Evolutionary conservation across 2,329 filamentous ascomycete species (phyloP).

Genomic region (Penicillium fuscoglaucum): DNA sequence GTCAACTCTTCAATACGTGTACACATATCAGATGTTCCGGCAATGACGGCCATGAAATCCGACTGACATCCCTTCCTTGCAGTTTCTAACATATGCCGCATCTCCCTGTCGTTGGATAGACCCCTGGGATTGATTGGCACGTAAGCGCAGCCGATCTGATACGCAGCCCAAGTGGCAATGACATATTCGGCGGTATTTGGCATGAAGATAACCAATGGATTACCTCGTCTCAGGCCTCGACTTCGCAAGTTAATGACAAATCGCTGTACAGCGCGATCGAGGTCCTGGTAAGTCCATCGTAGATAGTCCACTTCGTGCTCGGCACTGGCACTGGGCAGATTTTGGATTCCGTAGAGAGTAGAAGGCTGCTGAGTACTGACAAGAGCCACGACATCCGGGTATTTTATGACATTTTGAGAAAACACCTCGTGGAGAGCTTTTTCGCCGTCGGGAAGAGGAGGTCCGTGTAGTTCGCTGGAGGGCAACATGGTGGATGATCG

Average conservation of each 20-base stretch:
- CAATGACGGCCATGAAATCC: background rate
- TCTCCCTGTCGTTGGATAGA: slow-evolving; percentile 9
- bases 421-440: background rate
- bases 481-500: background rate
- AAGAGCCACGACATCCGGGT: slow-evolving; percentile 1
- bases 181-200: slow-evolving; percentile 20
- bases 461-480: background rate
- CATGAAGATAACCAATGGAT: background rate
- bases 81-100: slow-evolving; percentile 3
- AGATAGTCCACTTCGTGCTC: slow-evolving; percentile 3
- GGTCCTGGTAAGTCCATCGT: slow-evolving; percentile 8
- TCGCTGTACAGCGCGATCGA: slow-evolving; percentile 2
- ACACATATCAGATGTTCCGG: background rate
- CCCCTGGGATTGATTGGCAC: slow-evolving; percentile 19
- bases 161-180: slow-evolving; percentile 18
- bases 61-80: background rate
- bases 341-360: slow-evolving; percentile 8
- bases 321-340: background rate
- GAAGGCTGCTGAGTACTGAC: slow-evolving; percentile 8
- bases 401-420: background rate
- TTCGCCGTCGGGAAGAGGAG: background rate
- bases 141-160: slow-evolving; percentile 16
- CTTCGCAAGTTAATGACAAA: background rate
- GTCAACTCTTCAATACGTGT: slow-evolving; percentile 3
- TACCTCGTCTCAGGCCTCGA: background rate